These are phyloP conservation scores for Cubamyces lactineus DNA, from an alignment of 768 basidiomycete genomes.

Conservation along the genomic window DNA sequence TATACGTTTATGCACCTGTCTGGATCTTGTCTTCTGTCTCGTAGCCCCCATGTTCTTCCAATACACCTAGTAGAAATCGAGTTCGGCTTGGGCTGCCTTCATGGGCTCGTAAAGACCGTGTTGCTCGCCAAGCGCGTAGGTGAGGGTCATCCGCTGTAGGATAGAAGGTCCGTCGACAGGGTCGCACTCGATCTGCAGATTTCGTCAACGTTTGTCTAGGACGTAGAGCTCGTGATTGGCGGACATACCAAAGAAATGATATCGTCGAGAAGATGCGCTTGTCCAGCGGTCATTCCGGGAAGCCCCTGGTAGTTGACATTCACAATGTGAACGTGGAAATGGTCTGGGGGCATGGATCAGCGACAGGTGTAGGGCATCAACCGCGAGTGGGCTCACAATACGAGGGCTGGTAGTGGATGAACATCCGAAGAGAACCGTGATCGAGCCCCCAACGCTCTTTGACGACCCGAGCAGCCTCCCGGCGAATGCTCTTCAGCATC, in stretches of 20 bases:
- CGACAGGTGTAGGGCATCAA: background rate
- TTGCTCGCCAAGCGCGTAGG: conserved; percentile 82
- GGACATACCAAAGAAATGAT: conserved; percentile 76
- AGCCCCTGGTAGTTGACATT: conserved; percentile 66
- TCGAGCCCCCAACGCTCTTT: conserved; percentile 68
- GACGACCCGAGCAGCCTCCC: conserved; percentile 55
- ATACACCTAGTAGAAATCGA: conserved; percentile 12
- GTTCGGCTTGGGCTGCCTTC: conserved; percentile 22
- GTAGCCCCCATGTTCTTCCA: background rate
- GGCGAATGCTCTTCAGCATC: conserved; percentile 67
- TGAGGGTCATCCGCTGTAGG: conserved; percentile 73
- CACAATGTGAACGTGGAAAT: conserved; percentile 93
- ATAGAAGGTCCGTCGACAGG: conserved; percentile 52
- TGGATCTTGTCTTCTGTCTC: background rate
- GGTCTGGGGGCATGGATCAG: conserved; percentile 54
- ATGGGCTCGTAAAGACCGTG: conserved; percentile 59
- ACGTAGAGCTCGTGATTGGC: background rate
- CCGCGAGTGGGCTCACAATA: conserved; percentile 67
- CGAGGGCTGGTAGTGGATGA: conserved; percentile 93
- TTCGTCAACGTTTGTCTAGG: background rate
- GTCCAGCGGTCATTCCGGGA: conserved; percentile 81
- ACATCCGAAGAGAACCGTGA: conserved; percentile 69
- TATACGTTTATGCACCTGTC: conserved; percentile 4
- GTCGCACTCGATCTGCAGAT: conserved; percentile 61
- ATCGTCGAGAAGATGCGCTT: conserved; percentile 92